Evolutionary conservation across 2,329 filamentous ascomycete species (phyloP).

Genomic region (Coniochaeta sp.): DNA sequence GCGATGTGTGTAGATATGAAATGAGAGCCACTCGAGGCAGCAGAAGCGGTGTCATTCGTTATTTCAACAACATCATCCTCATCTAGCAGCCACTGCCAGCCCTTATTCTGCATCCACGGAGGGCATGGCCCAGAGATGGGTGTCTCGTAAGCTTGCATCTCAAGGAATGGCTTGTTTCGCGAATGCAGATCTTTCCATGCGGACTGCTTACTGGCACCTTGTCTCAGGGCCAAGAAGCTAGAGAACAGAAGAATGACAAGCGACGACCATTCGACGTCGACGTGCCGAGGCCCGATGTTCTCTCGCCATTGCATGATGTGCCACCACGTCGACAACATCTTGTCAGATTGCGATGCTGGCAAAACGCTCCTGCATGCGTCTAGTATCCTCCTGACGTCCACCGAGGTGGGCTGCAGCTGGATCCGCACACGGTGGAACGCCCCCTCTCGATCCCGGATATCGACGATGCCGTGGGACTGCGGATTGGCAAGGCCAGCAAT

Average conservation of each 20-base stretch:
- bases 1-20: conserved; percentile 47
- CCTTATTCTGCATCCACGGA: conserved; percentile 51
- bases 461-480: conserved; percentile 53
- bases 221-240: conserved; percentile 53
- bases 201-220: conserved; percentile 5
- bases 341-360: conserved; percentile 50
- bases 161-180: conserved; percentile 32
- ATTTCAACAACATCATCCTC: conserved; percentile 28
- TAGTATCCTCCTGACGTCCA: conserved; percentile 55
- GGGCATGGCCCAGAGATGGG: conserved; percentile 42
- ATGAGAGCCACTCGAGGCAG: not conserved
- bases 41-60: conserved; percentile 16
- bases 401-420: conserved; percentile 56
- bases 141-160: conserved; percentile 37
- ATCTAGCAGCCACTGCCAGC: conserved; percentile 68
- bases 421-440: conserved; percentile 61
- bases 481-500: conserved; percentile 50
- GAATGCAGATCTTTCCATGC: not conserved
- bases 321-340: conserved; percentile 64
- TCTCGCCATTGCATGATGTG: conserved; percentile 64
- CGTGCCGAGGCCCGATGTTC: conserved; percentile 23
- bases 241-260: conserved; percentile 56
- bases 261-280: conserved; percentile 62
- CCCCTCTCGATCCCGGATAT: conserved; percentile 56
- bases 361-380: conserved; percentile 58